Evolutionary conservation across 2,329 filamentous ascomycete genomes (phyloP), one percentile per base, ranked within the genome.

Genomic region (Xylaria sp.): DNA sequence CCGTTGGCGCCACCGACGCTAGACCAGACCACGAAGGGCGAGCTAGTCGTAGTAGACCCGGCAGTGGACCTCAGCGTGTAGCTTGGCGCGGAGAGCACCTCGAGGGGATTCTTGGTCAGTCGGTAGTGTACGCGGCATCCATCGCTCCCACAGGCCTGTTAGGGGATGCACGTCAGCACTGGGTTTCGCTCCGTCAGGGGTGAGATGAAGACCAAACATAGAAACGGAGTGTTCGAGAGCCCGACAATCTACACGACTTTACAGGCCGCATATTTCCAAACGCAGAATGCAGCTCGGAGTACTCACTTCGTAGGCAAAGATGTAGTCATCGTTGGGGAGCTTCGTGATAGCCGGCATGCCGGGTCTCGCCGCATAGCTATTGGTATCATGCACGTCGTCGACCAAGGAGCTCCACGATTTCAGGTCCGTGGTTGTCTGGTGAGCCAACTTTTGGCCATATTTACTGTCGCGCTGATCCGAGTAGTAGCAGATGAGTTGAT

Each of bases 391-490:
- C 43, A 88, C 86, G 66, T 91, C 87, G 59, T 87, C 80, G 43
- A 88, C 81, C 2, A 82, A 75, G 0, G 79, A 70, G 11, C 80
- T 80, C 88, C 88, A 91, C 9, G 73, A 83, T 62, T 79, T 74
- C 9, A 90, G 78, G 68, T 91, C 85, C 1, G 73, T 79, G 3
- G 85, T 82, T 17, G 79, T 78, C 73, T 90, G 86, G 71, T 91
- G 87, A 3, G 84, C 80, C 49, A 91, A 80, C 69, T 90, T 89
- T 73, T 91, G 88, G 19, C 87, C 88, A 68, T 90, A 79, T 1
- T 78, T 77, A 61, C 85, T 81, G 64, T 87, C 87, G 40, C 60
- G 82, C 71, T 91, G 88, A 72, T 91, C 88, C 1, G 87, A 86
- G 76, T 90, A 91, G 78, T 89, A 91, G 66, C 82, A 77, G 29